Percentiles rank a stretch among this genome's conserved stretches.
phyloP scores from a whole-genome alignment of 139 green algal species.

The Closterium sp. region DNA sequence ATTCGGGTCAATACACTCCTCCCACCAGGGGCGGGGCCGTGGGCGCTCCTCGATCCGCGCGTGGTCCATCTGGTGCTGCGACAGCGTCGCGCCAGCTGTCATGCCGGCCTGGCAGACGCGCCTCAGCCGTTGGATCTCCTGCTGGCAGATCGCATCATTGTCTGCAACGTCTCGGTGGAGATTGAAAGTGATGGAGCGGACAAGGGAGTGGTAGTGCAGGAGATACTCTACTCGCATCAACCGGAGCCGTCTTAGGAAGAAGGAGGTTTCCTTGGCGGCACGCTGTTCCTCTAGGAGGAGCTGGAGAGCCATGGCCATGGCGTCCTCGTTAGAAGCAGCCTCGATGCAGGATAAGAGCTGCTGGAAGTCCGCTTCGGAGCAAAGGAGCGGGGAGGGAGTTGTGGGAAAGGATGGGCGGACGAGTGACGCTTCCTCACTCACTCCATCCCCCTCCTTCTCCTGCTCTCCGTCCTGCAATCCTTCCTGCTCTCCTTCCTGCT shows the following conservation, averaged over 20 bases:
- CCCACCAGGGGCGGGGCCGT: slow-evolving; percentile 29
- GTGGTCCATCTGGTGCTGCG: neutral
- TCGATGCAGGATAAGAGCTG: neutral
- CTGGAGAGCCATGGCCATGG: neutral
- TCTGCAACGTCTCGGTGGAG: neutral
- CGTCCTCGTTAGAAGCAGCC: neutral
- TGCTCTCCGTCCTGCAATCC: neutral
- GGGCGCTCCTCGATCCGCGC: neutral
- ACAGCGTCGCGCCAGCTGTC: neutral
- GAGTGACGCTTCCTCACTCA: neutral
- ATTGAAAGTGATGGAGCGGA: neutral
- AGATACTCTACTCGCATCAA: neutral
- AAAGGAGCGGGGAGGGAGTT: neutral
- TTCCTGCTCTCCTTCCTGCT: neutral
- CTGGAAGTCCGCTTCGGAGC: neutral
- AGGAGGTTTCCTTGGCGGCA: neutral
- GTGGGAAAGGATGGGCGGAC: neutral
- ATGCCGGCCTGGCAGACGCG: neutral
- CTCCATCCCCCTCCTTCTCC: neutral
- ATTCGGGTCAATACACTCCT: slow-evolving; percentile 26
- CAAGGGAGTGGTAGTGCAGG: neutral
- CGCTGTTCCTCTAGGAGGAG: neutral
- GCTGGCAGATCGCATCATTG: neutral
- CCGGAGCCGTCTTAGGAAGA: neutral
- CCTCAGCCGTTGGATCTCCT: neutral